Evolutionary conservation across 352 stramenopile species (phyloP).

Genomic region (Globisporangium splendens): DNA sequence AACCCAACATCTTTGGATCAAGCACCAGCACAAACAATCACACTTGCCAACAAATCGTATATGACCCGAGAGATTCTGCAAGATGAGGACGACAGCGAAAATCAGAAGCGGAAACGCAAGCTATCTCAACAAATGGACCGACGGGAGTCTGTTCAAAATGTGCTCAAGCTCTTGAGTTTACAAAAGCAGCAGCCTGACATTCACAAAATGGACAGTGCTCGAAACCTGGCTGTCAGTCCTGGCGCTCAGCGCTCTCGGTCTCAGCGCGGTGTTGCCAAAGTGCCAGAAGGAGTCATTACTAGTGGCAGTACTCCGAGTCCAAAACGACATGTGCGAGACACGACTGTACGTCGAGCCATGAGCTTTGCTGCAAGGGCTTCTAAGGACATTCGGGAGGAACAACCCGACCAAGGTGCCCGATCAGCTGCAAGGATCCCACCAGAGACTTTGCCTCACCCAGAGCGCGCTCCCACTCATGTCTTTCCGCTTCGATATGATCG

Average conservation of each 20-base stretch:
- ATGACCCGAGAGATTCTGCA: constrained; percentile 5
- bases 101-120: not conserved
- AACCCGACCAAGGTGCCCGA: not conserved
- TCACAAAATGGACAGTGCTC: constrained; percentile 1
- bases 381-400: not conserved
- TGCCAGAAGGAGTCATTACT: not conserved
- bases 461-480: not conserved
- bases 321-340: constrained; percentile 2
- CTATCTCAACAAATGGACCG: constrained; percentile 10
- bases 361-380: not conserved
- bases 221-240: constrained; percentile 7
- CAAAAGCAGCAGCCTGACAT: constrained; percentile 30
- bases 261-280: not conserved
- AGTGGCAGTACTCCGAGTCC: not conserved
- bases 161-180: constrained; percentile 50
- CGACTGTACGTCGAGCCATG: not conserved
- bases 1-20: too few relatives aligned
- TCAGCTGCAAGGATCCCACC: not conserved
- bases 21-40: too few relatives aligned
- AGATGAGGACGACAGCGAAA: not conserved
- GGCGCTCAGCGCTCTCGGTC: not conserved
- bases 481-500: constrained; percentile 8
- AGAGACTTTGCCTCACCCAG: too few relatives aligned
- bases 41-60: not conserved
- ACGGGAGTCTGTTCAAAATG: constrained; percentile 40